These are phyloP conservation scores for Daldinia vernicosa DNA, from an alignment of 495 filamentous ascomycete species.

Conservation along the genomic window DNA sequence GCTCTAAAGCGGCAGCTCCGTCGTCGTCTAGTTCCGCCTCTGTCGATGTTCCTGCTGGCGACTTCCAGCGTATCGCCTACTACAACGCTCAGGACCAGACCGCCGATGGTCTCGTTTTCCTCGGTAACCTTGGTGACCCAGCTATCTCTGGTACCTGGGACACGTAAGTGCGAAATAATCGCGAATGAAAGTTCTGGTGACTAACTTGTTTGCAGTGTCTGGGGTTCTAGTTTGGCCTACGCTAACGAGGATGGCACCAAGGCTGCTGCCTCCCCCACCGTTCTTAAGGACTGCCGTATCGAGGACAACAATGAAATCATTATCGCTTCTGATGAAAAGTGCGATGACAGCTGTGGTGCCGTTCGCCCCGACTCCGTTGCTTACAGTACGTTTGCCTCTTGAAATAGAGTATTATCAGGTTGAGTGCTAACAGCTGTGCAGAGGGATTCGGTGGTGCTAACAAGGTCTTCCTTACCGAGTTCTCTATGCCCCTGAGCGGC, in stretches of 20 bases:
- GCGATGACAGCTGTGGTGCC: slow-evolving; percentile 66
- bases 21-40: slow-evolving; percentile 5
- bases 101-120: slow-evolving; percentile 68
- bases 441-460: slow-evolving; percentile 70
- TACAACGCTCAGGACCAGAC: slow-evolving; percentile 61
- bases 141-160: slow-evolving; percentile 66
- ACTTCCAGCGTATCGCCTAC: slow-evolving; percentile 59
- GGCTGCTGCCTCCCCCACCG: slow-evolving; percentile 59
- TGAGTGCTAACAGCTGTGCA: slow-evolving; percentile 44
- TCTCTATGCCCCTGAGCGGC: slow-evolving; percentile 68
- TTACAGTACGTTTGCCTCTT: slow-evolving; percentile 60
- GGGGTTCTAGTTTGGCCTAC: slow-evolving; percentile 72
- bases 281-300: slow-evolving; percentile 60
- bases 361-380: slow-evolving; percentile 65
- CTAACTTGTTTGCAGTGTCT: slow-evolving; percentile 51
- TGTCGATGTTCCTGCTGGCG: slow-evolving; percentile 35
- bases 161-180: slow-evolving; percentile 51
- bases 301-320: slow-evolving; percentile 68
- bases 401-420: background rate
- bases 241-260: slow-evolving; percentile 59
- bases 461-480: slow-evolving; percentile 74
- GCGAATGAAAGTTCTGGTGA: background rate
- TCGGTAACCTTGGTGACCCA: slow-evolving; percentile 69
- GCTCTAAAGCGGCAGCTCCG: background rate
- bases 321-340: slow-evolving; percentile 66